Base-by-base conservation (phyloP, 1,139 yeast species). In the Yamadazyma spencermartinsiae region DNA sequence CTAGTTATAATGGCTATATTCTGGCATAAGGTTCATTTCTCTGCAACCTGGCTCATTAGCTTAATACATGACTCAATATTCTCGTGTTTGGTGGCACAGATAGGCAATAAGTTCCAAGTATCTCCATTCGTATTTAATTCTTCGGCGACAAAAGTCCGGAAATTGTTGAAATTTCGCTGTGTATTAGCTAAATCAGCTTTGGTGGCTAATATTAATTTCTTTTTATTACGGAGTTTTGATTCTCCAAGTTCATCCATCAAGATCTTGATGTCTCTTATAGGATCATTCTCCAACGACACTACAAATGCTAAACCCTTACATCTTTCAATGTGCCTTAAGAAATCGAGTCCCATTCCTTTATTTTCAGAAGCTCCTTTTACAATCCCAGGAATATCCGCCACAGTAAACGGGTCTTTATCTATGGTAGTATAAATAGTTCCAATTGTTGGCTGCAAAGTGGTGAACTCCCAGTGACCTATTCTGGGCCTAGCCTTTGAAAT, bases 341-440 rank as follows among this genome's bases (percentile, higher is more conserved):
- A 92, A 47, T 89, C 97, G 35, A 88, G 72, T 0, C 98, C 98
- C 87, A 92, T 84, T 2, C 98, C 98, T 55, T 76, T 82, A 54
- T 90, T 86, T 31, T 81, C 69, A 2, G 80, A 72, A 0, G 98
- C 98, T 8, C 95, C 98, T 54, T 80, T 74, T 40, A 92, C 86
- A 38, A 92, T 86, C 10, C 98, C 98, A 0, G 98, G 98, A 43
- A 92, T 92, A 65, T 92, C 98, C 1, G 98, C 98, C 1, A 92
- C 98, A 0, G 97, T 87, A 56, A 90, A 89, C 1, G 88, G 83
- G 8, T 77, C 80, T 44, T 76, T 75, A 44, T 83, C 87, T 4
- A 84, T 75, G 1, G 83, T 76, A 25, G 81, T 63, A 36, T 74
- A 72, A 14, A 92, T 86, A 0, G 97, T 90, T 2, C 98, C 98